These are phyloP conservation scores for Podospora tetraspora DNA, from an alignment of 495 filamentous ascomycete species.

Conservation along the genomic window DNA sequence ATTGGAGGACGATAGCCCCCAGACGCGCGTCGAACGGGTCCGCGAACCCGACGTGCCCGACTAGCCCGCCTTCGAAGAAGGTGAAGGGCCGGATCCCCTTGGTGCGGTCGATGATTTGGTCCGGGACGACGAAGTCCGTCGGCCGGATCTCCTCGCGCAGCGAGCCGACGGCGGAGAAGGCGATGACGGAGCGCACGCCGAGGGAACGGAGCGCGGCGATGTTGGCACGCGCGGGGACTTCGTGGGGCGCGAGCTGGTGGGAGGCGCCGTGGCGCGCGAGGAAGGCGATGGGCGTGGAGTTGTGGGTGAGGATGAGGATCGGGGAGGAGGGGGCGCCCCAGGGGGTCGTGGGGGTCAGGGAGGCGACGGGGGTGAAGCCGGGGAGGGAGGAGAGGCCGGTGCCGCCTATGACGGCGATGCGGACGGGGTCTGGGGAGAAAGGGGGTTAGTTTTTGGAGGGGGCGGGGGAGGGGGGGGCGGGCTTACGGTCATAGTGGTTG, in stretches of 20 bases:
- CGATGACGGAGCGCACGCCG: slow-evolving; percentile 84
- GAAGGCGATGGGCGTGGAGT: slow-evolving; percentile 79
- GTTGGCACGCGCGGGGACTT: slow-evolving; percentile 87
- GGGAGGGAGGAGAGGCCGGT: slow-evolving; percentile 72
- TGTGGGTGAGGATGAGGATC: slow-evolving; percentile 82
- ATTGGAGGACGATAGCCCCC: slow-evolving; percentile 62
- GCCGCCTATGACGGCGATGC: slow-evolving; percentile 93
- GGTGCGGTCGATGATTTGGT: slow-evolving; percentile 96
- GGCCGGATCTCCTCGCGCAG: slow-evolving; percentile 87
- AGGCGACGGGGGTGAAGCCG: slow-evolving; percentile 77
- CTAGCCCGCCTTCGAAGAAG: slow-evolving; percentile 90
- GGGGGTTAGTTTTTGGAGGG: background rate
- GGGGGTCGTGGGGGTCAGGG: slow-evolving; percentile 67
- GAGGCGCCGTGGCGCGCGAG: slow-evolving; percentile 83
- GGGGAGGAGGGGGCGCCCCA: slow-evolving; percentile 91
- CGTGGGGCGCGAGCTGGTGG: slow-evolving; percentile 88
- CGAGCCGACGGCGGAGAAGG: slow-evolving; percentile 92
- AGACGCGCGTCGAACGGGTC: slow-evolving; percentile 87
- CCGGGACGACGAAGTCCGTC: slow-evolving; percentile 91
- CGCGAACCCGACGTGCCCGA: slow-evolving; percentile 91
- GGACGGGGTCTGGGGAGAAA: slow-evolving; percentile 40
- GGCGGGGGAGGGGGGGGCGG: background rate
- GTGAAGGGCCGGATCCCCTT: slow-evolving; percentile 90
- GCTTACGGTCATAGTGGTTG: slow-evolving; percentile 20
- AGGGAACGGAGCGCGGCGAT: slow-evolving; percentile 87